Evolutionary conservation across 768 basidiomycete genomes (phyloP).

Genomic region (Lentinula boryana): DNA sequence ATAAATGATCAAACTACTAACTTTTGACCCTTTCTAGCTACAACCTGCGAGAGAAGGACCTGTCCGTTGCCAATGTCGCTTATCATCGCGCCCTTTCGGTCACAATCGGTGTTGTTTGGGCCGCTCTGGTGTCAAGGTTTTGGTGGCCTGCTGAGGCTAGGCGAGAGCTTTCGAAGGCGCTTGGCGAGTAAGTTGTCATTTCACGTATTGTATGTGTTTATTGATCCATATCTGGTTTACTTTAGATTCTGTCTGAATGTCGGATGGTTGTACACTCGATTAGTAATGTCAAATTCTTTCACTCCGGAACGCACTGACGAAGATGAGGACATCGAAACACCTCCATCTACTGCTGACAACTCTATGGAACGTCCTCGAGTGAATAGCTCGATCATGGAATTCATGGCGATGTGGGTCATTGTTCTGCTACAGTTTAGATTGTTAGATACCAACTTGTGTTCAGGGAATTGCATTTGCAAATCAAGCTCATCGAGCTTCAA

Average conservation of each 20-base stretch:
- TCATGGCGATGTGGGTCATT: slow-evolving; percentile 80
- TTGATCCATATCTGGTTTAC: not conserved
- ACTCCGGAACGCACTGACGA: slow-evolving; percentile 39
- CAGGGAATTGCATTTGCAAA: slow-evolving; percentile 94
- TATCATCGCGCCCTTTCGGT: slow-evolving; percentile 76
- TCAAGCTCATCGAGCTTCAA: slow-evolving; percentile 82
- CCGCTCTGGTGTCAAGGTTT: slow-evolving; percentile 76
- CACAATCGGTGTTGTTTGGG: slow-evolving; percentile 83
- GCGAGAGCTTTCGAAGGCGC: slow-evolving; percentile 73
- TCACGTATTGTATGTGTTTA: not conserved
- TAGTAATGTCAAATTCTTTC: slow-evolving; percentile 85
- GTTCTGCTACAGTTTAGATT: not conserved
- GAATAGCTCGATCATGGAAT: slow-evolving; percentile 67
- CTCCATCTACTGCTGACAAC: not conserved
- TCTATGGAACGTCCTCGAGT: slow-evolving; percentile 26
- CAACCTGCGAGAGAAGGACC: slow-evolving; percentile 60
- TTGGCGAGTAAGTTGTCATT: slow-evolving; percentile 64
- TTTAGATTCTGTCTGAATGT: slow-evolving; percentile 86
- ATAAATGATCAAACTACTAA: not conserved
- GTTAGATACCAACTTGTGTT: not conserved
- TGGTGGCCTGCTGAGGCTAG: slow-evolving; percentile 98
- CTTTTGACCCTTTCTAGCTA: slow-evolving; percentile 43
- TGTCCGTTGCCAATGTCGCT: slow-evolving; percentile 66
- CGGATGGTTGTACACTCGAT: slow-evolving; percentile 89
- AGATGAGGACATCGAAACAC: not conserved